Conservation (phyloP, 2,329 filamentous ascomycete genomes). For the Aspergillus viridinutans region DNA sequence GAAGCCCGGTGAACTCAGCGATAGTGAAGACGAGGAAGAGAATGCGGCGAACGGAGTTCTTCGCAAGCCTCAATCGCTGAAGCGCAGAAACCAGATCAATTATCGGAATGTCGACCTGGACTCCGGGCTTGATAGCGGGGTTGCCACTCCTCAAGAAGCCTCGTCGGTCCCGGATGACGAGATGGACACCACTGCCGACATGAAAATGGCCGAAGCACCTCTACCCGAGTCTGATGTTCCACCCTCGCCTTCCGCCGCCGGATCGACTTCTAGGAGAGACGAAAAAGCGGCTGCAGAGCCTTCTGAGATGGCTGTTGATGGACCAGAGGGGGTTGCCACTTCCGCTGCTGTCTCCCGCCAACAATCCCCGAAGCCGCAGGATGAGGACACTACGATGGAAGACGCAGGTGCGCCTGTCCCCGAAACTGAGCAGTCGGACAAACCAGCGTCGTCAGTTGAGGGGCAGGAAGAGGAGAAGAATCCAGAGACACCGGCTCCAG, state of each 20-base stretch:
- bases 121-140: conserved; percentile 51
- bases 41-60: conserved; percentile 65
- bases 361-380: conserved; percentile 26
- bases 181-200: conserved; percentile 32
- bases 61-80: conserved; percentile 46
- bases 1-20: conserved; percentile 75
- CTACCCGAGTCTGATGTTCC: conserved; percentile 33
- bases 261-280: conserved; percentile 27
- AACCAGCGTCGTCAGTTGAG: conserved; percentile 13
- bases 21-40: conserved; percentile 86
- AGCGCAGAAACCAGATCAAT: conserved; percentile 58
- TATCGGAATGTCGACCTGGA: conserved; percentile 55
- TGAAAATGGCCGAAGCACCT: conserved; percentile 40
- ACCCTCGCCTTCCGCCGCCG: conserved; percentile 26
- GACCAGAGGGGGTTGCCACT: conserved; percentile 22
- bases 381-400: conserved; percentile 39
- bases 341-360: conserved; percentile 29
- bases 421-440: conserved; percentile 16
- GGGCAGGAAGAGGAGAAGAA: conserved; percentile 23
- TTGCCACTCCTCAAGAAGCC: conserved; percentile 43
- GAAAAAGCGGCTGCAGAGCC: conserved; percentile 30
- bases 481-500: conserved; percentile 15
- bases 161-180: conserved; percentile 45
- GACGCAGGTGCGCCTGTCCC: conserved; percentile 26
- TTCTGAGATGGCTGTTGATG: conserved; percentile 28